phyloP scores from a whole-genome alignment of 2,329 filamentous ascomycete genomes.

The Pestalotiopsis sp. region DNA sequence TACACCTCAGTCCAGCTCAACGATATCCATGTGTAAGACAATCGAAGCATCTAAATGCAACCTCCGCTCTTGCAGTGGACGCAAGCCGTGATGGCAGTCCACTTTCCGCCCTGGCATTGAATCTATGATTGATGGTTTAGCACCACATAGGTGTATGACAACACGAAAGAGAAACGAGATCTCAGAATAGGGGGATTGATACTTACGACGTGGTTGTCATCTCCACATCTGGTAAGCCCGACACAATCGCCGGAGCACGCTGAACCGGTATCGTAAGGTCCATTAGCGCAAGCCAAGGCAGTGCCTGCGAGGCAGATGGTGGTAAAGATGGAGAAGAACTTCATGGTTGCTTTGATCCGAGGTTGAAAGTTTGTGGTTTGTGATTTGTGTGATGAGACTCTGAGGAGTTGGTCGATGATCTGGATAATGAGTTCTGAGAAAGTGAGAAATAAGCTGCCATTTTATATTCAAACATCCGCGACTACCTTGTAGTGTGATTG shows the following conservation, averaged over 20 bases:
- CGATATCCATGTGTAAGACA: background rate
- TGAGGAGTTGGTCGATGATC: background rate
- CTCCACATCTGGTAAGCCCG: background rate
- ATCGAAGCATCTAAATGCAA: background rate
- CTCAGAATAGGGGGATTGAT: background rate
- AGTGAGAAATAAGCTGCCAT: background rate
- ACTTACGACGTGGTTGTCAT: constrained; percentile 3
- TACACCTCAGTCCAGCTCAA: background rate
- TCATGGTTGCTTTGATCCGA: background rate
- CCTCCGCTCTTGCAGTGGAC: background rate
- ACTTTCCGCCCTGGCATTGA: background rate
- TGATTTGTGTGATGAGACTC: background rate
- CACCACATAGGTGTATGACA: background rate
- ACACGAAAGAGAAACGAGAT: background rate
- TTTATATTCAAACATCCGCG: background rate
- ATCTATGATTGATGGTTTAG: background rate
- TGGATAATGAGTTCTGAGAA: background rate
- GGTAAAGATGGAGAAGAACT: background rate
- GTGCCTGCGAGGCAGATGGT: background rate
- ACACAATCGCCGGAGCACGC: background rate
- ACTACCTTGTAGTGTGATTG: background rate
- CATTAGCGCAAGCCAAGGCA: background rate
- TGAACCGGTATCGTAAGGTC: background rate
- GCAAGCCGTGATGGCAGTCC: background rate
- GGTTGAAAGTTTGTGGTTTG: background rate